Percentiles rank a stretch among this genome's conserved stretches.
These are phyloP conservation scores for Colletotrichum tropicale DNA, from an alignment of 2,329 filamentous ascomycete genomes.

Conservation along the genomic window DNA sequence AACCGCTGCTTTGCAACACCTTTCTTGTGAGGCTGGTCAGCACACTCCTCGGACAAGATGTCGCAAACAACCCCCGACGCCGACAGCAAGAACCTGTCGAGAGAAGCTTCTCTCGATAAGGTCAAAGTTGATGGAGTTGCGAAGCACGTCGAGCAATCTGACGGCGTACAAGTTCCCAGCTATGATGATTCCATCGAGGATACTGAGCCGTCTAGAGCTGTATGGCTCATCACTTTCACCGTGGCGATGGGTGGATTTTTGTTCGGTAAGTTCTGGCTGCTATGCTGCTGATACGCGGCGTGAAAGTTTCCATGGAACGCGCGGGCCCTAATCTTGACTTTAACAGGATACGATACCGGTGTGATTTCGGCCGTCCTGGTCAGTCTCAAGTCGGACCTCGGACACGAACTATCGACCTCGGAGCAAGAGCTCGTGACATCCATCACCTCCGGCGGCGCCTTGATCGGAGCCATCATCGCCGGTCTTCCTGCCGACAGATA, in stretches of 20 bases:
- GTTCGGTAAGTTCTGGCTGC: constrained; percentile 19
- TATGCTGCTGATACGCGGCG: neutral
- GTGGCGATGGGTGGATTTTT: constrained; percentile 31
- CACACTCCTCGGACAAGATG: neutral
- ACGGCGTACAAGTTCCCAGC: constrained; percentile 15
- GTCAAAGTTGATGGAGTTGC: neutral
- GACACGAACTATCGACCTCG: constrained; percentile 39
- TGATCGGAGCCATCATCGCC: constrained; percentile 45
- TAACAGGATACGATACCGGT: constrained; percentile 50
- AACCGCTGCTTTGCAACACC: neutral
- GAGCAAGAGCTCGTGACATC: constrained; percentile 59
- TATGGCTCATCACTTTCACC: constrained; percentile 30
- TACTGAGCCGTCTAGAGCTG: constrained; percentile 25
- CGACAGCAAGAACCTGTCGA: neutral
- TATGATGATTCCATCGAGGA: constrained; percentile 30
- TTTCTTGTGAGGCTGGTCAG: neutral
- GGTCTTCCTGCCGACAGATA: constrained; percentile 41
- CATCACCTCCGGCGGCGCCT: constrained; percentile 52
- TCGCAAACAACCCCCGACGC: neutral
- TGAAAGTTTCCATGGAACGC: neutral
- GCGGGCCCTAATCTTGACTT: neutral
- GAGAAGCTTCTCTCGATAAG: neutral
- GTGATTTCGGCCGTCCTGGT: constrained; percentile 53
- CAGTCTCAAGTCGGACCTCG: constrained; percentile 43
- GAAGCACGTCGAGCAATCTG: constrained; percentile 23